Evolutionary conservation across 345 rosid species (phyloP).

Genomic region (Anacardium occidentale): DNA sequence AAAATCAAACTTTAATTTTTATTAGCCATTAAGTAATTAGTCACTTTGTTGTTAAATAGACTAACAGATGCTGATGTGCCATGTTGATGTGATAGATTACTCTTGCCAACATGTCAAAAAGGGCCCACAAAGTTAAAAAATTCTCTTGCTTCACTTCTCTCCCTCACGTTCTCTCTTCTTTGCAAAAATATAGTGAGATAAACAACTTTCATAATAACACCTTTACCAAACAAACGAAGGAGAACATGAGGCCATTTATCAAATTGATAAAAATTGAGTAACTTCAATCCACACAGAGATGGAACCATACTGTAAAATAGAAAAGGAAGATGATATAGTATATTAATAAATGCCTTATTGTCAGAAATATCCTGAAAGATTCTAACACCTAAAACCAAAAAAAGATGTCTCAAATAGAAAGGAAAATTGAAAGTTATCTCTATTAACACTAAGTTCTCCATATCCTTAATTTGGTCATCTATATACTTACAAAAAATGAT

Average conservation of each 20-base stretch:
- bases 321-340: not conserved
- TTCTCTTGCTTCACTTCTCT: too few relatives aligned
- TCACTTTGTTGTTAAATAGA: too few relatives aligned
- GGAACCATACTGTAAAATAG: not conserved
- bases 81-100: too few relatives aligned
- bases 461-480: too few relatives aligned
- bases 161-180: too few relatives aligned
- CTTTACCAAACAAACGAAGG: constrained; percentile 41
- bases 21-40: too few relatives aligned
- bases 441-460: not conserved
- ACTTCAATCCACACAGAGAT: constrained; percentile 2
- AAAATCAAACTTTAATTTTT: too few relatives aligned
- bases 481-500: not conserved
- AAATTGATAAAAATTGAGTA: not conserved
- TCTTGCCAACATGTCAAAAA: too few relatives aligned
- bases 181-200: too few relatives aligned
- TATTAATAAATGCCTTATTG: constrained; percentile 55
- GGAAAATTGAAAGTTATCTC: not conserved
- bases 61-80: too few relatives aligned
- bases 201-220: constrained; percentile 86
- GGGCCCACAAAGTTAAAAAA: too few relatives aligned
- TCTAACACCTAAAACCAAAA: constrained; percentile 74
- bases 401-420: constrained; percentile 12
- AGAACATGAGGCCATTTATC: constrained; percentile 6
- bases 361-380: constrained; percentile 85